Base-by-base conservation (phyloP, 2,329 filamentous ascomycete species). In the Dothideomycetes sp. region DNA sequence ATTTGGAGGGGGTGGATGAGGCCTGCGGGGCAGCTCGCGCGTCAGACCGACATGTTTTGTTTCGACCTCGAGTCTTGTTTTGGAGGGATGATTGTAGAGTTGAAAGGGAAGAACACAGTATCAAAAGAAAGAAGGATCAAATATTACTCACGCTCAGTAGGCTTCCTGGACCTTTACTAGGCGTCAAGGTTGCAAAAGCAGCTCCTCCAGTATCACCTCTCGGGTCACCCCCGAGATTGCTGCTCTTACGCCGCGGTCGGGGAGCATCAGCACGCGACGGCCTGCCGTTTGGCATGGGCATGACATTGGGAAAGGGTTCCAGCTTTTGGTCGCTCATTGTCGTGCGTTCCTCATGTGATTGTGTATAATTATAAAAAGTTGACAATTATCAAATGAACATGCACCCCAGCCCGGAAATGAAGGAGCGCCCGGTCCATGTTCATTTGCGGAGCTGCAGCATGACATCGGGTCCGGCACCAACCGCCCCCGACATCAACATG, bases 191-290 rank as follows among this genome's bases (percentile, higher is more conserved):
- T 42, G 70, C 69, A 37, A 74, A 57, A 14, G 69, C 62, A 24
- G 64, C 65, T 19, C 60, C 68, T 46, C 64, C 64, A 30, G 65
- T 73, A 50, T 74, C 70, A 42, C 70, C 69, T 19, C 65, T 61
- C 18, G 71, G 65, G 45, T 74, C 70, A 30, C 60, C 66, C 22
- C 69, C 69, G 12, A 74, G 58, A 29, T 58, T 66, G 51, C 64
- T 69, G 12, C 63, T 65, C 47, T 64, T 66, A 49, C 66, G 55
- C 48, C 65, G 56, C 49, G 57, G 51, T 42, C 56, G 52, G 2
- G 38, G 36, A 8, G 36, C 42, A 34, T 44, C 32, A 2, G 27
- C 33, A 16, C 34, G 15, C 24, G 34, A 14, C 10, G 30, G 4
- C 18, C 30, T n/a, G 2, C 31, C 30, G 31, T 39, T 19, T 19